Evolutionary conservation across 306 rosid species (phyloP), one percentile per base, ranked within the genome.

Genomic region (Abrus precatorius): DNA sequence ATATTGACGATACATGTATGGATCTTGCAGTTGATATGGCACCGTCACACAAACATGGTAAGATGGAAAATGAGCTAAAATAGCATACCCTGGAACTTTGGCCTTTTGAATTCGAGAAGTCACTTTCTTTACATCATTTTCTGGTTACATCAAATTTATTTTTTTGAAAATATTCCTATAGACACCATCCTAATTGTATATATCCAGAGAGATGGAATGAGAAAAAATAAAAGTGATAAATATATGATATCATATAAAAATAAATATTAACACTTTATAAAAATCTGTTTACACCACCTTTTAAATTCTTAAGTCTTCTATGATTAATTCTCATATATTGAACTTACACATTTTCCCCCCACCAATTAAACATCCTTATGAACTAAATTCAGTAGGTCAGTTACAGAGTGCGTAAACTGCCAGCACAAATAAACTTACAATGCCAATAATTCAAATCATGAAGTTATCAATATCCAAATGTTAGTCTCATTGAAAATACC

Each of bases 1-100:
- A 52, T 66, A 72, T 54, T 54, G 38, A 27, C 40, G 63, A 27
- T 55, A 49, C n/a, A 55, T 41, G 55, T 72, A 50, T 38, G 77
- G 50, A 45, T 36, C 49, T n/a, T 33, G 30, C 13, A 6, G 32
- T 38, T 38, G 49, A 64, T 38, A 64, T 3, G 32, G 40, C 40
- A 0, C 45, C 43, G 7, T 71, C 48, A 33, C 48, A n/a, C 0
- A 50, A 3, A 5, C 41, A 5, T 5, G 9, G 34, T 50, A 45
- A 68, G 50, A 40, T 65, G 73, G 73, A 44, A 44, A 67, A 43
- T 9, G 38, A 44, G 28, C 41, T 69, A 30, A 69, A 69, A 29
- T 32, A 12, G 40, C 40, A 29, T 59, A 7, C 20, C 30, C 56
- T 45, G 73, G 40, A 45, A 44, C 73, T 65, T 65, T 40, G 29